These are phyloP conservation scores for Manihot esculenta DNA, from an alignment of 441 rosid genomes.

Conservation along the genomic window DNA sequence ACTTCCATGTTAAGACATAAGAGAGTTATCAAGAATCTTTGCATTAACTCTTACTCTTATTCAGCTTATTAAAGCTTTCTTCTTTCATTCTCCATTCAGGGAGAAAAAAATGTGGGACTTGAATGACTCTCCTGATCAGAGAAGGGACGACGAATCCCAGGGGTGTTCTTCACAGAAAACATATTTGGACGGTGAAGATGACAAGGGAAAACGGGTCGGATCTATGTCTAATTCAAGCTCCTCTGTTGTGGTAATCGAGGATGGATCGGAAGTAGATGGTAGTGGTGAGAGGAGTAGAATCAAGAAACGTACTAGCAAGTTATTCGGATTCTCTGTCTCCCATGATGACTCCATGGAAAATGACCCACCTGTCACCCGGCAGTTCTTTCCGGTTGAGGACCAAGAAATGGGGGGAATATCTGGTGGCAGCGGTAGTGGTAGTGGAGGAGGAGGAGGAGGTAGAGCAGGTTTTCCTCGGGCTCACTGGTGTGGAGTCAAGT, in stretches of 20 bases:
- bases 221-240: slow-evolving; percentile 87
- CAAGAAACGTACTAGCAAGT: slow-evolving; percentile 37
- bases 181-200: slow-evolving; percentile 41
- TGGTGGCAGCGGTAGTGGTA: slow-evolving; percentile 1
- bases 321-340: slow-evolving; percentile 52
- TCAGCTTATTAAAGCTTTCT: not conserved
- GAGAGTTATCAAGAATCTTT: not conserved
- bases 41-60: too few relatives aligned
- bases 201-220: slow-evolving; percentile 83
- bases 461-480: slow-evolving; percentile 52
- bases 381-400: slow-evolving; percentile 63
- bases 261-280: slow-evolving; percentile 75
- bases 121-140: slow-evolving; percentile 69
- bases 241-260: slow-evolving; percentile 69
- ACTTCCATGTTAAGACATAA: not conserved
- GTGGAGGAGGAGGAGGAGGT: slow-evolving; percentile 23
- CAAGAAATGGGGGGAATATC: slow-evolving; percentile 36
- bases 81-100: not conserved
- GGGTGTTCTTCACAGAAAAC: slow-evolving; percentile 61
- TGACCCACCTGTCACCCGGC: slow-evolving; percentile 54
- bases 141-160: slow-evolving; percentile 59
- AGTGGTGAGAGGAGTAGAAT: slow-evolving; percentile 22
- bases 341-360: slow-evolving; percentile 28
- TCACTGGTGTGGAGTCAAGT: slow-evolving; percentile 77
- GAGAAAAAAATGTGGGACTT: slow-evolving; percentile 83